Evolutionary conservation across 2,329 filamentous ascomycete species (phyloP), one percentile per base, ranked within the genome.

Genomic region (Colletotrichum orchidophilum): DNA sequence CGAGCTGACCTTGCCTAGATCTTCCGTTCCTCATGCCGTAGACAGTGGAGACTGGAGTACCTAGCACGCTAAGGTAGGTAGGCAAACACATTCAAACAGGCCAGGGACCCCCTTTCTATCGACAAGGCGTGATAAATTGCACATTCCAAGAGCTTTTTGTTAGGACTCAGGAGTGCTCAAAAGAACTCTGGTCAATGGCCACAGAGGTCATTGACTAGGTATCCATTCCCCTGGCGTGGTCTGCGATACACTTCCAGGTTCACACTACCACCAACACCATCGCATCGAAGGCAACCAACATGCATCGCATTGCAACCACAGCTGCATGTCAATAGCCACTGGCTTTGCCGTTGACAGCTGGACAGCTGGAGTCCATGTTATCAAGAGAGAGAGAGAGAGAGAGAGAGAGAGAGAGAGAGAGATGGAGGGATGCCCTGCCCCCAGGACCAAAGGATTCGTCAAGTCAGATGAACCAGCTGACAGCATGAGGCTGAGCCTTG

Each of bases 51-150:
- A n/a, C n/a, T n/a, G n/a, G n/a, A n/a, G n/a, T n/a, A n/a, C n/a
- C n/a, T n/a, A n/a, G n/a, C n/a, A n/a, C n/a, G n/a, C n/a, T n/a
- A n/a, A n/a, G n/a, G n/a, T n/a, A n/a, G 39, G 35, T 31, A 24
- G 52, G 52, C 58, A 50, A 63, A 53, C 52, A 46, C 27, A 26
- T 33, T 35, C 49, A 59, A 39, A 49, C 58, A 27, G 58, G 49
- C 59, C 59, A 59, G 58, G 58, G 69, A 49, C 46, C 69, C 67
- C 64, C 18, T 69, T 63, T 69, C 46, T 59, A 46, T 33, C 52
- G 52, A 29, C 24, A 59, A 50, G 63, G 65, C 39, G 18, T 55
- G 39, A 58, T 29, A 13, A 27, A n/a, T 9, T 31, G 33, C 52
- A 24, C 52, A n/a, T 5, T 21, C 24, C 18, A 35, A 35, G 67